Base-by-base conservation (phyloP, 2,329 filamentous ascomycete species). In the Fusarium clavum region DNA sequence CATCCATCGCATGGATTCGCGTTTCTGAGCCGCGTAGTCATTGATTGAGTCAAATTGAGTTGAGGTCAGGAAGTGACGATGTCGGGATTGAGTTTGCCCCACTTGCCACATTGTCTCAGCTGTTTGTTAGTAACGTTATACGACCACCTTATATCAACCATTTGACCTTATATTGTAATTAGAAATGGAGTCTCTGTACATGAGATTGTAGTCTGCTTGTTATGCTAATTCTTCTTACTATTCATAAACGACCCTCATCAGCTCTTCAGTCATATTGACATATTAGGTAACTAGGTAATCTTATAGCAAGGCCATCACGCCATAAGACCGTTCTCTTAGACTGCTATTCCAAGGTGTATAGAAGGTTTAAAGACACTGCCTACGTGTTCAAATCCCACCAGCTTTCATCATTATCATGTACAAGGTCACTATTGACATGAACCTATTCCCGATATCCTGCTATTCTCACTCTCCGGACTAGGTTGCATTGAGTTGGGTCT, bases 1-100 rank as follows among this genome's bases (percentile, higher is more conserved):
- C 68, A 70, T 25, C 68, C 67, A 10, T 70, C 68, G 44, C 68
- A 70, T 3, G 68, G 68, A 9, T 69, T 70, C 13, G 68, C 47
- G 46, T 70, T 71, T 57, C 68, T 68, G 8, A 69, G 46, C 11
- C 52, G 61, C 3, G 54, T 64, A n/a, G 67, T 51, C 68, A 70
- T 70, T 70, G 51, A 34, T 32, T 32, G 49, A 22, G 38, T 53
- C 24, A 29, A 34, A 7, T 27, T 44, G 34, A 32, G 40, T 38
- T 30, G n/a, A 47, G 40, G 25, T 46, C 13, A n/a, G 40, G 47
- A 40, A 40, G 44, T 52, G 56, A 62, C 44, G 29, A 70, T 54
- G 67, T 67, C 57, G 14, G 16, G 24, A 46, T 54, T 45, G 30
- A 38, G 58, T 54, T 69, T 64, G 61, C 66, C 67, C 67, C 66